A percentile compares a stretch with the other conserved stretches of the same genome.
These are phyloP conservation scores for Termitomyces sp. DNA, from an alignment of 768 basidiomycete species.

Conservation along the genomic window DNA sequence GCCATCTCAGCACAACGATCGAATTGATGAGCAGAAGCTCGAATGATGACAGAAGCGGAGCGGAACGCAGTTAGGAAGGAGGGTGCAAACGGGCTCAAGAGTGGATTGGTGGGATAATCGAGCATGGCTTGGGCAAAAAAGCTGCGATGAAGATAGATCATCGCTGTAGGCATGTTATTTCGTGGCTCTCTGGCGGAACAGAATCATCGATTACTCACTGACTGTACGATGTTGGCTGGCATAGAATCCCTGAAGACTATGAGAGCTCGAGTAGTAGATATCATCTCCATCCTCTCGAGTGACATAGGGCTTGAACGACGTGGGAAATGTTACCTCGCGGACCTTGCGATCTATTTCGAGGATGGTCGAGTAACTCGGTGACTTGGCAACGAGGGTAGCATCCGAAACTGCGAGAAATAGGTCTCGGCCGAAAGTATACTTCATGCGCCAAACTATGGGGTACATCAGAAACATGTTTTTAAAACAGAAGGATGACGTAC, in stretches of 20 bases:
- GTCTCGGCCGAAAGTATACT: conserved; percentile 45
- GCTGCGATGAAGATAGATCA: conserved; percentile 51
- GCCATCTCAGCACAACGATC: conserved; percentile 42
- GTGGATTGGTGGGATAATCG: conserved; percentile 46
- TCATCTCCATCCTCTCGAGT: conserved; percentile 39
- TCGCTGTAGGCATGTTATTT: conserved; percentile 23
- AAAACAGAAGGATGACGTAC: conserved; percentile 13
- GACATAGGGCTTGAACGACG: conserved; percentile 40
- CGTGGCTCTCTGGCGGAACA: not conserved
- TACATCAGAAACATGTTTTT: not conserved
- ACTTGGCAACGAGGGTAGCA: conserved; percentile 40
- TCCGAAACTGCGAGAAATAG: conserved; percentile 44
- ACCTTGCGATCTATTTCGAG: conserved; percentile 49
- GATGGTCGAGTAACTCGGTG: conserved; percentile 39
- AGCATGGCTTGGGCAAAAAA: conserved; percentile 57
- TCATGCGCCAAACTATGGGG: conserved; percentile 51
- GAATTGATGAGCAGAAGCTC: conserved; percentile 42
- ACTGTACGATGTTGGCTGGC: conserved; percentile 54
- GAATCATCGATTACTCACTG: conserved; percentile 32
- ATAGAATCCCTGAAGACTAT: conserved; percentile 48
- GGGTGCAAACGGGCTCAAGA: conserved; percentile 49
- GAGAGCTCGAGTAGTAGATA: conserved; percentile 42
- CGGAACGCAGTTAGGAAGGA: conserved; percentile 53
- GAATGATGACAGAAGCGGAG: conserved; percentile 46
- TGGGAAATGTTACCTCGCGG: conserved; percentile 39